Evolutionary conservation across 768 basidiomycete genomes (phyloP), one percentile per base, ranked within the genome.

Genomic region (Hebeloma cylindrosporum): DNA sequence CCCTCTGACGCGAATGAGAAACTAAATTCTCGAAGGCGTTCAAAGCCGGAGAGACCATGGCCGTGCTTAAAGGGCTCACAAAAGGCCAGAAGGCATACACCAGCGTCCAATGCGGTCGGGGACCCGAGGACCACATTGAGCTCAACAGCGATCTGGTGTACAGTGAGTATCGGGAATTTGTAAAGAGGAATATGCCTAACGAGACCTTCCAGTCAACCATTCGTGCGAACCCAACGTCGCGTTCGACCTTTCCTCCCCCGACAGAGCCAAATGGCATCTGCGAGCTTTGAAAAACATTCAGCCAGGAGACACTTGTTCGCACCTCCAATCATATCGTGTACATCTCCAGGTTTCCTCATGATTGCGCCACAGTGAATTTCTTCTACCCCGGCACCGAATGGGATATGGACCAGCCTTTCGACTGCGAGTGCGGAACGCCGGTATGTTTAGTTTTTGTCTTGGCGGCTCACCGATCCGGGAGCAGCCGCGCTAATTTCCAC

Each of bases 321-420:
- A n/a, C 6, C 9, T 20, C 13, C 6, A 7, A 10, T 31, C 16
- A 18, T 38, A 27, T 17, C 16, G 5, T 28, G 18, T 5, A 30
- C 11, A 26, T 23, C n/a, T 13, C n/a, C 4, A 31, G 17, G 14
- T 37, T 22, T 34, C 39, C 7, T 37, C 18, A 29, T n/a, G 9
- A 10, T 37, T 28, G 1, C 14, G 36, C 13, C 18, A 23, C 58
- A 64, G 68, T 83, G 43, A 78, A 76, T 2, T 83, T 75, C 56
- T 84, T 83, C 58, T 83, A 84, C 58, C 83, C 82, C 13, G 77
- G 74, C 53, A 84, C 80, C 11, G 82, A 85, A 56, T 85, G 82
- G 82, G 72, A 79, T 34, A 83, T 84, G 81, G 79, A 71, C 14
- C 79, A 79, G 54, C 70, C 76, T 0, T 85, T 85, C 57, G 61